Percentiles rank a stretch among this genome's conserved stretches.
Evolutionary conservation across 805 yeast species (phyloP).

Genomic region (Lachancea sp.): DNA sequence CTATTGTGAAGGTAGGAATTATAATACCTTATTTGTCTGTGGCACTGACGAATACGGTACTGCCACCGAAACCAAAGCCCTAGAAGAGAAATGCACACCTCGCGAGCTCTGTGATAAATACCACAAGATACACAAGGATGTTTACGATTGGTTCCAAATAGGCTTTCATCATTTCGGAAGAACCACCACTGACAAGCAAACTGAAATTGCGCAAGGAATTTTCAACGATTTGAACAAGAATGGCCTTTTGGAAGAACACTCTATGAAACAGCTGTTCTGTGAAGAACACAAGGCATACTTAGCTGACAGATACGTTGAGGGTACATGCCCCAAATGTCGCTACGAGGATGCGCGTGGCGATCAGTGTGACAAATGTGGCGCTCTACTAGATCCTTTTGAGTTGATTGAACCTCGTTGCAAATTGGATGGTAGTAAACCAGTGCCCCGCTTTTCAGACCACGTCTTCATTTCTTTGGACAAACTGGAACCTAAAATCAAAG

Average conservation of each 20-base stretch:
- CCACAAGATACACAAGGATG: constrained; percentile 76
- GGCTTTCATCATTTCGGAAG: constrained; percentile 95
- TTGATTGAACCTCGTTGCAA: constrained; percentile 93
- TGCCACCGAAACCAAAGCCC: constrained; percentile 97
- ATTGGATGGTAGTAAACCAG: constrained; percentile 77
- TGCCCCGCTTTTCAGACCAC: constrained; percentile 75
- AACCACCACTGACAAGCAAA: constrained; percentile 87
- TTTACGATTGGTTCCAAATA: constrained; percentile 95
- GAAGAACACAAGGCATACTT: constrained; percentile 82
- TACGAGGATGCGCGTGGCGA: constrained; percentile 99
- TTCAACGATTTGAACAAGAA: constrained; percentile 71
- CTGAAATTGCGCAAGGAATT: constrained; percentile 92
- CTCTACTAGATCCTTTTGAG: constrained; percentile 83
- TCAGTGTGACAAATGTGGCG: constrained; percentile 97
- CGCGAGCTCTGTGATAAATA: constrained; percentile 86
- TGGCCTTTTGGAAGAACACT: constrained; percentile 75
- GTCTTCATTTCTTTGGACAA: constrained; percentile 78
- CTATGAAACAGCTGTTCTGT: constrained; percentile 87
- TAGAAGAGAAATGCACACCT: constrained; percentile 89
- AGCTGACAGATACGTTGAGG: constrained; percentile 97
- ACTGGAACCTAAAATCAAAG: constrained; percentile 65
- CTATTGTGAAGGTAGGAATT: constrained; percentile 81
- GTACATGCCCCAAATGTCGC: constrained; percentile 90
- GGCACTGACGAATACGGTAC: constrained; percentile 99
- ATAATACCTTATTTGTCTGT: constrained; percentile 79